A percentile compares a stretch with the other conserved stretches of the same genome.
Evolutionary conservation across 768 basidiomycete genomes (phyloP).

Genomic region (Pulveroboletus ravenelii): DNA sequence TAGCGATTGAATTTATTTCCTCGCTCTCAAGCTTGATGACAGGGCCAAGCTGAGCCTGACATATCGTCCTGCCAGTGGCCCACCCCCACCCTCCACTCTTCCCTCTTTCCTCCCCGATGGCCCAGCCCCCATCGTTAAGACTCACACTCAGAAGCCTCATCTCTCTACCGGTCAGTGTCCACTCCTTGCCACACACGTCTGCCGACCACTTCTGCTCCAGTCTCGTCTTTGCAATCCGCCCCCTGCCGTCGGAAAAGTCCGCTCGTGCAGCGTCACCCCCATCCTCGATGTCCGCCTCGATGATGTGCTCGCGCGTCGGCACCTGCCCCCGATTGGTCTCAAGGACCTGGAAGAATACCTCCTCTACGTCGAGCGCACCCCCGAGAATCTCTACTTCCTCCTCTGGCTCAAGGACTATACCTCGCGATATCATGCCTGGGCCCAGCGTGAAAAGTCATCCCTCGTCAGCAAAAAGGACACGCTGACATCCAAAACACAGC

Average conservation of each 20-base stretch:
- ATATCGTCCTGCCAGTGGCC: no score
- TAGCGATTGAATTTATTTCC: no score
- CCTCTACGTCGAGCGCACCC: constrained; percentile 68
- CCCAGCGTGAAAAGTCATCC: constrained; percentile 25
- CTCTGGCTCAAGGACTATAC: constrained; percentile 79
- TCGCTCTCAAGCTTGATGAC: no score
- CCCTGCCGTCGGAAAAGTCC: constrained; percentile 61
- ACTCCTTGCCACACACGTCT: accelerated
- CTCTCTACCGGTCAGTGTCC: constrained; percentile 35
- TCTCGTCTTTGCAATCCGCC: constrained; percentile 63
- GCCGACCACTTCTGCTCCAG: constrained; percentile 10
- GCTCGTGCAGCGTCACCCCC: constrained; percentile 66
- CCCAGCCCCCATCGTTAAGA: constrained; percentile 27
- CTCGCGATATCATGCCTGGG: constrained; percentile 41
- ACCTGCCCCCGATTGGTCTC: constrained; percentile 73
- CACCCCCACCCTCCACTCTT: background rate
- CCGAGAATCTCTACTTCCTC: constrained; percentile 82
- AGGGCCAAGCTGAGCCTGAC: no score
- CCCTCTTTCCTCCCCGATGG: constrained; percentile 10
- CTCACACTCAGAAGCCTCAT: constrained; percentile 34
- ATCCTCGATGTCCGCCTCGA: constrained; percentile 64
- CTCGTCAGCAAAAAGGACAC: constrained; percentile 38
- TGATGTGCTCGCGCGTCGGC: constrained; percentile 70
- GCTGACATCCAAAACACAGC: constrained; percentile 32
- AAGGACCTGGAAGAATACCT: constrained; percentile 81